Base-by-base conservation (phyloP, 805 yeast species). In the Henningerozyma blattae region DNA sequence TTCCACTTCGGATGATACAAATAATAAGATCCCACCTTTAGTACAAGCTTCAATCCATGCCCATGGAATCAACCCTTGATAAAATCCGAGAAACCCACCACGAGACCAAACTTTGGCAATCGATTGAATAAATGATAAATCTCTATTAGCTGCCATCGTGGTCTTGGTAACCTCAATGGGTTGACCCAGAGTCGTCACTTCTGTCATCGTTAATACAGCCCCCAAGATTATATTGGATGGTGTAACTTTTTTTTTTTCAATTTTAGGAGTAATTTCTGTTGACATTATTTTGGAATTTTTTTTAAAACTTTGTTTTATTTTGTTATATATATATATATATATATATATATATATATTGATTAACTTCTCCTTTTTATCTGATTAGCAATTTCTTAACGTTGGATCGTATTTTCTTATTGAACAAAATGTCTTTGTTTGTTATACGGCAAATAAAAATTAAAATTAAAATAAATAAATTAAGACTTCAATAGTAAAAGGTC, bases 31-130 rank as follows among this genome's bases (percentile, higher is more conserved):
- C 4, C 97, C 96, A 57, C 98, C 98, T 59, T 91, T 91, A 25
- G 98, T 91, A n/a, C 95, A 82, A 8, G 95, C 98, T 61, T 89
- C 98, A 47, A 91, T 82, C 96, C 97, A 87, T 5, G 97, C 98
- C 98, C 98, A 91, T 31, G 98, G 98, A 44, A 89, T 87, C 54
- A 91, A 68, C 22, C 98, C 98, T 60, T 91, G 98, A 62, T 87
- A 91, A 64, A 87, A 91, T 0, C 97, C 98, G 19, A 72, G 54
- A 14, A 79, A 49, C 34, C 98, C 98, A 44, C 98, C 98, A 51
- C 98, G 75, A 13, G 91, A 70, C 91, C 94, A 85, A 41, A 91
- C 87, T 27, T 75, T 67, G 38, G 68, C 68, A 34, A 77, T 68
- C 18, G 95, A 83, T 45, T 75, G 75, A 9, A 72, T 45, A 41